Evolutionary conservation across 306 rosid species (phyloP).

Genomic region (Rubus parviflorus): DNA sequence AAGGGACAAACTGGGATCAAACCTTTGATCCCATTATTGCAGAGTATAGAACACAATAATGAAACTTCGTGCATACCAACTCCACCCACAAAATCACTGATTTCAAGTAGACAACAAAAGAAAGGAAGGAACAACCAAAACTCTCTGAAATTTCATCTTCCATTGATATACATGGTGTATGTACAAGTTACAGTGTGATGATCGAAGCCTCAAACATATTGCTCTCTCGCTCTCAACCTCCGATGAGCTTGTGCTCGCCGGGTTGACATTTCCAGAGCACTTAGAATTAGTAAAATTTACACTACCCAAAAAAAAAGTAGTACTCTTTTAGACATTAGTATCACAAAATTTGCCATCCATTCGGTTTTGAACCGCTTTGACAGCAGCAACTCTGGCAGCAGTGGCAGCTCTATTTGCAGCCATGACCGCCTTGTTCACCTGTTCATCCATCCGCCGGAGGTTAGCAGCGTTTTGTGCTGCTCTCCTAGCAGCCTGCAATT

Average conservation of each 20-base stretch:
- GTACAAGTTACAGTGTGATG: constrained; percentile 69
- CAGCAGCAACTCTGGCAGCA: constrained; percentile 98
- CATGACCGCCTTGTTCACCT: constrained; percentile 71
- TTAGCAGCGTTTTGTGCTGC: constrained; percentile 75
- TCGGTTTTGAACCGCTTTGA: constrained; percentile 92
- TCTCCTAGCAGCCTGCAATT: constrained; percentile 75
- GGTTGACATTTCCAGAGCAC: constrained; percentile 66
- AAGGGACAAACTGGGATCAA: constrained; percentile 29
- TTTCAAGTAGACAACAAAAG: neutral
- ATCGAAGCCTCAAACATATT: constrained; percentile 43
- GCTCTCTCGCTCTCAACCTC: constrained; percentile 52
- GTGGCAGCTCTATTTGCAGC: constrained; percentile 89
- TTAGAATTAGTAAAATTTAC: constrained; percentile 65
- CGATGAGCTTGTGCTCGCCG: constrained; percentile 60
- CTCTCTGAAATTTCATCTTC: constrained; percentile 38
- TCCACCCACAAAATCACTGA: constrained; percentile 24
- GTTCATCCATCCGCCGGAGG: constrained; percentile 63
- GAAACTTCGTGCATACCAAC: constrained; percentile 16
- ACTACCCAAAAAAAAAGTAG: constrained; percentile 41
- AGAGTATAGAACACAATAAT: constrained; percentile 23
- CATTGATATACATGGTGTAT: constrained; percentile 71
- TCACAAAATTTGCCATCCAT: constrained; percentile 92
- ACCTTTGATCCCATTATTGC: constrained; percentile 27
- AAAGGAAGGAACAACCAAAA: neutral
- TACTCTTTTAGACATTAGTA: constrained; percentile 39